Evolutionary conservation across 805 yeast species (phyloP).

Genomic region (Kodamaea jinghongensis): DNA sequence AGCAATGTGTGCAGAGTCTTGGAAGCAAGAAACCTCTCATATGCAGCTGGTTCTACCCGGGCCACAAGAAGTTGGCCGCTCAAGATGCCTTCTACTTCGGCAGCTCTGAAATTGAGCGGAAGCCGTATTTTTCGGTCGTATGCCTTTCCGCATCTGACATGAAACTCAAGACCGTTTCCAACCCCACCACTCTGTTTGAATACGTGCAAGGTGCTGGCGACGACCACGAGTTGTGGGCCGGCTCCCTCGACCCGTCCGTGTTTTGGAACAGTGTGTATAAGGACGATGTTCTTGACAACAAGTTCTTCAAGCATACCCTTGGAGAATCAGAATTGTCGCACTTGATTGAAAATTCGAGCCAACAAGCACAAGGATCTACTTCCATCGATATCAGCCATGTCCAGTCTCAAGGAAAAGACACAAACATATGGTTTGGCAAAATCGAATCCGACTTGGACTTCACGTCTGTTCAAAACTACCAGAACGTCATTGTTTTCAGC

Average conservation of each 20-base stretch:
- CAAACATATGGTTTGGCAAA: slow-evolving; percentile 5
- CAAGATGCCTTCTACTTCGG: slow-evolving; percentile 6
- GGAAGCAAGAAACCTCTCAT: slow-evolving; percentile 45
- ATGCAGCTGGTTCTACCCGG: slow-evolving; percentile 72
- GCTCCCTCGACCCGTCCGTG: slow-evolving; percentile 47
- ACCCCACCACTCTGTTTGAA: slow-evolving; percentile 17
- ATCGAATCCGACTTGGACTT: slow-evolving; percentile 1
- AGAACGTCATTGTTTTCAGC: slow-evolving; percentile 25
- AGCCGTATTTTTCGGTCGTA: slow-evolving; percentile 3
- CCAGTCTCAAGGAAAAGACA: background rate
- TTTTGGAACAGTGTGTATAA: slow-evolving; percentile 49
- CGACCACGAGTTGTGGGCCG: slow-evolving; percentile 84
- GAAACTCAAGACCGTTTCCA: slow-evolving; percentile 1
- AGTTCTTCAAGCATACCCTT: slow-evolving; percentile 20
- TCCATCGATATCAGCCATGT: slow-evolving; percentile 2
- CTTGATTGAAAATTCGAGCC: background rate
- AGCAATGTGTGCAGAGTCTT: slow-evolving; percentile 18
- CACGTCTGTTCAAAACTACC: slow-evolving; percentile 3
- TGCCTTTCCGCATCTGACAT: slow-evolving; percentile 8
- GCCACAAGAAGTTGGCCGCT: slow-evolving; percentile 20
- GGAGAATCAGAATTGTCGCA: slow-evolving; percentile 21
- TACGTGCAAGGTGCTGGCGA: slow-evolving; percentile 95
- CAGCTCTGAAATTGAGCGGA: background rate
- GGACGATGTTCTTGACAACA: slow-evolving; percentile 21
- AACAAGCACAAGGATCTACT: background rate